Percentiles rank a stretch among this genome's conserved stretches.
These are phyloP conservation scores for Fagopyrum homotropicum DNA, from an alignment of 148 eudicot genomes.

Conservation along the genomic window DNA sequence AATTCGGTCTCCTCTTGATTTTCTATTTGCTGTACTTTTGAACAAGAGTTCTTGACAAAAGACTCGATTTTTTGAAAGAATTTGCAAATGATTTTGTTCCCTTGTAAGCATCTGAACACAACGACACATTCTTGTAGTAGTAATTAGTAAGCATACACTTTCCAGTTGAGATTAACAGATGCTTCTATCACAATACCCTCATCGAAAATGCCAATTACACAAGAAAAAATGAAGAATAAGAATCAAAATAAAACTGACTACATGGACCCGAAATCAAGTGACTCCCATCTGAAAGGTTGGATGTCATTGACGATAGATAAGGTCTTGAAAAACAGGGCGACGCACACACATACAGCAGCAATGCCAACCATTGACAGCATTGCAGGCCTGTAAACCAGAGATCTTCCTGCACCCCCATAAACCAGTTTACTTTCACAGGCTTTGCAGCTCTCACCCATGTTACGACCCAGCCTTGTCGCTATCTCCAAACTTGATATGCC, in stretches of 20 bases:
- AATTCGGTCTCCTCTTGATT: too few species aligned
- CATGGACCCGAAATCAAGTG: conserved; percentile 48
- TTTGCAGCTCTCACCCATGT: background rate
- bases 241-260: background rate
- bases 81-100: too few species aligned
- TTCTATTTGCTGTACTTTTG: too few species aligned
- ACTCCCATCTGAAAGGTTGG: conserved; percentile 61
- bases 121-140: too few species aligned
- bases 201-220: too few species aligned
- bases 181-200: too few species aligned
- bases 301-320: conserved; percentile 34
- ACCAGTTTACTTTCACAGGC: background rate
- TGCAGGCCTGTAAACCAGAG: conserved; percentile 48
- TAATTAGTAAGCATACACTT: too few species aligned
- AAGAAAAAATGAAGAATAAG: background rate
- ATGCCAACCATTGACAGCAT: conserved; percentile 79
- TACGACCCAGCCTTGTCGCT: background rate
- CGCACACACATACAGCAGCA: conserved; percentile 93
- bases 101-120: too few species aligned
- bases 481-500: conserved; percentile 13
- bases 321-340: conserved; percentile 60
- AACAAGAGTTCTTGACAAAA: too few species aligned
- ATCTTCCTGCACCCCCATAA: conserved; percentile 15
- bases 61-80: too few species aligned
- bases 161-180: too few species aligned